Conservation (phyloP, 306 rosid genomes). For the Glycine latifolia region DNA sequence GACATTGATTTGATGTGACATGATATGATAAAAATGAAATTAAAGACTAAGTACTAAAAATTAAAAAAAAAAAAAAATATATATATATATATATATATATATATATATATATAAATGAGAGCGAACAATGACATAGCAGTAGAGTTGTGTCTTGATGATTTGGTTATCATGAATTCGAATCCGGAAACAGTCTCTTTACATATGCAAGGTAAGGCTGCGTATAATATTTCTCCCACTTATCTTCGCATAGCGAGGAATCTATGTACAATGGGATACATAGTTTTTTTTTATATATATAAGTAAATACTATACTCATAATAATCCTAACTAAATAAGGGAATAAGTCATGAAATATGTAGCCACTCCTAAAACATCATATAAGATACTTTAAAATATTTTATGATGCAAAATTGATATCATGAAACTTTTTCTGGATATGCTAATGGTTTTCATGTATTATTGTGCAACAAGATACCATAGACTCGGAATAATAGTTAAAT, state of each 20-base stretch:
- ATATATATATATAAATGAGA: no score
- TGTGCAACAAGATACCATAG: no score
- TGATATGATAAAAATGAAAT: neutral
- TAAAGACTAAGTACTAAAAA: neutral
- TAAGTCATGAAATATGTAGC: slow-evolving; percentile 15
- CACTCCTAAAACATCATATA: slow-evolving; percentile 9
- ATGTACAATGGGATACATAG: no score
- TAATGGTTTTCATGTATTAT: neutral
- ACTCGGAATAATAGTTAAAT: neutral
- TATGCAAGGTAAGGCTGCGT: no score
- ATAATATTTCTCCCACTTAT: no score
- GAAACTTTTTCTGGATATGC: slow-evolving; percentile 1
- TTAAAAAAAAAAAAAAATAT: no score
- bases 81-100: neutral
- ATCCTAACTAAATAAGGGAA: neutral
- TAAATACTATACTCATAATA: neutral
- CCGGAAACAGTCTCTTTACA: no score
- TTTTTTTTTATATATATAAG: no score
- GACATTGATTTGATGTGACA: neutral
- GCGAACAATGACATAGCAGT: no score
- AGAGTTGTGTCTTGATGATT: no score
- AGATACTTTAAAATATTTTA: slow-evolving; percentile 9
- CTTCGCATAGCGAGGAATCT: no score
- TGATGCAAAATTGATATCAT: neutral
- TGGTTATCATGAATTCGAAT: no score